A percentile compares a stretch with the other conserved stretches of the same genome.
These are phyloP conservation scores for Saccharomyces hybrid DNA, from an alignment of 1,139 yeast species.

Conservation along the genomic window DNA sequence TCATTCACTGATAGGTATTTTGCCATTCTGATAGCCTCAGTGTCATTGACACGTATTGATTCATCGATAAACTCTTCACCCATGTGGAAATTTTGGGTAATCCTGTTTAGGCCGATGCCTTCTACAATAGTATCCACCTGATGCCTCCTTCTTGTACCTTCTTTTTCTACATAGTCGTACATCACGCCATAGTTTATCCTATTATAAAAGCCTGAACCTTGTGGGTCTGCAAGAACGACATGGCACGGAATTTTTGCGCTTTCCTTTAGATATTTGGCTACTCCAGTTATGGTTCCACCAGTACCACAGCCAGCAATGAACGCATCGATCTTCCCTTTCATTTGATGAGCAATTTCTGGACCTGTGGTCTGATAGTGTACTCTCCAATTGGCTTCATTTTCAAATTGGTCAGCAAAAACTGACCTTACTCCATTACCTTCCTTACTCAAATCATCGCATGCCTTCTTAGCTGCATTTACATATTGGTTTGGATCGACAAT, in stretches of 20 bases:
- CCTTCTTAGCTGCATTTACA: slow-evolving; percentile 73
- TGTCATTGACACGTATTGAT: slow-evolving; percentile 70
- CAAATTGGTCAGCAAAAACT: slow-evolving; percentile 90
- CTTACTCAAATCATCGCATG: slow-evolving; percentile 48
- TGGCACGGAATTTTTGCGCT: slow-evolving; percentile 33
- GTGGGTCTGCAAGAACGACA: slow-evolving; percentile 83
- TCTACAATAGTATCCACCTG: slow-evolving; percentile 94
- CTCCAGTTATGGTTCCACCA: slow-evolving; percentile 58
- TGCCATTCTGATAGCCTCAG: slow-evolving; percentile 83
- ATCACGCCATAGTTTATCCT: slow-evolving; percentile 83
- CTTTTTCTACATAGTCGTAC: slow-evolving; percentile 83
- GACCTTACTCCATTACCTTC: slow-evolving; percentile 34
- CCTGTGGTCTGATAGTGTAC: slow-evolving; percentile 80
- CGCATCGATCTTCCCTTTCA: slow-evolving; percentile 54
- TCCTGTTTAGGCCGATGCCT: slow-evolving; percentile 84
- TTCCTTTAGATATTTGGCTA: slow-evolving; percentile 61
- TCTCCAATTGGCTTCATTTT: slow-evolving; percentile 84
- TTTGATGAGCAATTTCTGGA: slow-evolving; percentile 76
- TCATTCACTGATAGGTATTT: slow-evolving; percentile 70
- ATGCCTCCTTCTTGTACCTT: slow-evolving; percentile 89
- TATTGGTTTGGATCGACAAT: slow-evolving; percentile 91
- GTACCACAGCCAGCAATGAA: slow-evolving; percentile 72
- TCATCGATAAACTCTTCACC: slow-evolving; percentile 71
- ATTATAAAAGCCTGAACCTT: slow-evolving; percentile 86
- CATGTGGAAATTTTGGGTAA: slow-evolving; percentile 69